Percentiles rank a stretch among this genome's conserved stretches.
These are phyloP conservation scores for Chrysanthemum lavandulifolium DNA, from an alignment of 129 eudicot genomes.

Conservation along the genomic window DNA sequence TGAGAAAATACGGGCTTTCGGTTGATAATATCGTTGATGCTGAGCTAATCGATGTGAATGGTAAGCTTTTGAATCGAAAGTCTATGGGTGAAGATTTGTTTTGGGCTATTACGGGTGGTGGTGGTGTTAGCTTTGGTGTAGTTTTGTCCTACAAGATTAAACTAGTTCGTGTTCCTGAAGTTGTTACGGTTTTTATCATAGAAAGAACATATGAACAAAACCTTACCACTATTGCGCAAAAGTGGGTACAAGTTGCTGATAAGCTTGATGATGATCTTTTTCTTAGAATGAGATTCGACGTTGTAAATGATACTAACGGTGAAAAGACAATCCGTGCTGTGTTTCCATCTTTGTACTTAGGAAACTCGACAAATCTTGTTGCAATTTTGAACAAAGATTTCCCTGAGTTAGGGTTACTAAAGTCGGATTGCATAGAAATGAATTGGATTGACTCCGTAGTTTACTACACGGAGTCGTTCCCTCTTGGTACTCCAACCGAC, in stretches of 20 bases:
- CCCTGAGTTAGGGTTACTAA: slow-evolving; percentile 45
- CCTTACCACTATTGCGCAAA: slow-evolving; percentile 17
- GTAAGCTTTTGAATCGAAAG: slow-evolving; percentile 22
- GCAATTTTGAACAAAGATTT: slow-evolving; percentile 22
- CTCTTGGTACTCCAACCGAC: slow-evolving; percentile 25
- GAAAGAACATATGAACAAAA: slow-evolving; percentile 24
- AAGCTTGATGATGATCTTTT: slow-evolving; percentile 35
- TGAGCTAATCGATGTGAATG: slow-evolving; percentile 26
- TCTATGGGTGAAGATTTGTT: slow-evolving; percentile 58
- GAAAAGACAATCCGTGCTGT: slow-evolving; percentile 28
- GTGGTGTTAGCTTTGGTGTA: slow-evolving; percentile 50
- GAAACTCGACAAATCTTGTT: slow-evolving; percentile 31
- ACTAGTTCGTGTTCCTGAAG: slow-evolving; percentile 35
- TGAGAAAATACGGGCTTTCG: slow-evolving; percentile 44
- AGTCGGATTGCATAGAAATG: slow-evolving; percentile 42
- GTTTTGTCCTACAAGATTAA: slow-evolving; percentile 35
- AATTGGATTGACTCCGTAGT: slow-evolving; percentile 42
- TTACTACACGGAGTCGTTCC: slow-evolving; percentile 21
- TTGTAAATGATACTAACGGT: slow-evolving; percentile 21
- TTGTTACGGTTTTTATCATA: slow-evolving; percentile 38
- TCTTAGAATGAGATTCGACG: slow-evolving; percentile 29
- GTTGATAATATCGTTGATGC: slow-evolving; percentile 54
- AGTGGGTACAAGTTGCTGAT: slow-evolving; percentile 36
- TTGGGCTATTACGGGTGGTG: slow-evolving; percentile 58
- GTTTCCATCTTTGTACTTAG: slow-evolving; percentile 41